Evolutionary conservation across 192 early-diverging fungal species (phyloP), one percentile per base, ranked within the genome.

Genomic region (Oehlia diaphana): DNA sequence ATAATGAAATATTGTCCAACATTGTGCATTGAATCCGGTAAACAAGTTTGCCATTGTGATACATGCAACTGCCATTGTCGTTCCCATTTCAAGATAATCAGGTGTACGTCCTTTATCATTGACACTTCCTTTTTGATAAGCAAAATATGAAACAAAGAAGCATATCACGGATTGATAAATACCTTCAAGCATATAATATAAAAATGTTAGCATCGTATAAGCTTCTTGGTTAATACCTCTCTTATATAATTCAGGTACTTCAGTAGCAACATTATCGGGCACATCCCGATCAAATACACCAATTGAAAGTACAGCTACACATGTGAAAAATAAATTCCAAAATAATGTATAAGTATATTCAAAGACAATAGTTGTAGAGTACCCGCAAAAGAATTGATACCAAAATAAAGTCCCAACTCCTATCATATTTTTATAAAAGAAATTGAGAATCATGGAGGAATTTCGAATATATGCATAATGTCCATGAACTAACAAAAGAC

Each of bases 361-460:
- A 80, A 94, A 94, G 28, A 92, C 73, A 70, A 91, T 88, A 44
- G 90, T 77, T 8, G 90, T 89, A 0, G 94, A 93, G 81, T 90
- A 96, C 85, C 93, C 93, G 81, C 89, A 93, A 84, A 88, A 90
- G 58, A 95, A 85, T 81, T 96, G 94, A 86, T 84, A 96, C 93
- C 92, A 94, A 64, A 94, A 92, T 28, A 93, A 84, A 8, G 89
- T 85, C 19, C 93, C 88, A 3, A 92, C 85, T 82, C 89, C 92
- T 64, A 93, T 84, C 72, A 94, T 85, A 81, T 92, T 94, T 78
- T 94, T 94, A 83, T 88, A 93, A 72, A 94, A 94, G 76, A 92
- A 94, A 67, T 88, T 89, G 70, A 93, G 73, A 44, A 91, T 87
- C 85, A 92, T 88, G 26, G 90, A 86, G 1, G 88, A 81, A 33